Conservation (phyloP, 2,329 filamentous ascomycete species). For the Pestalotiopsis sp. region DNA sequence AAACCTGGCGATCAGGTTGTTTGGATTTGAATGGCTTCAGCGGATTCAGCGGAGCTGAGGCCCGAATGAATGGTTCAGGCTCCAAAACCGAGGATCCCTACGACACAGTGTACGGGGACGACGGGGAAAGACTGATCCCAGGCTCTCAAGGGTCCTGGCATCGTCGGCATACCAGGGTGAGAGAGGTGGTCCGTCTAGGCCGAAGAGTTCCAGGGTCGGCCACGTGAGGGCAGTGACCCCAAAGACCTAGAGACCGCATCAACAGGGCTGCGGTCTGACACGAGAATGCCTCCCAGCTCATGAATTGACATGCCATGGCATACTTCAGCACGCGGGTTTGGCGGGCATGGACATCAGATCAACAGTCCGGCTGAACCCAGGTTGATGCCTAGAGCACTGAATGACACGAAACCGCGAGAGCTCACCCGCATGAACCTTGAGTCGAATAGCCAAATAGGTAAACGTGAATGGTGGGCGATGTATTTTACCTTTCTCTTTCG, state of each 20-base stretch:
- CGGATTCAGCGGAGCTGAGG: background rate
- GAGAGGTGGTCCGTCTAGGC: background rate
- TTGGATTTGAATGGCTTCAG: background rate
- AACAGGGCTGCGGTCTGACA: background rate
- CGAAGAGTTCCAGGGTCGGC: background rate
- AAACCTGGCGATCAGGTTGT: background rate
- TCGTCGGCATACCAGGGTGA: background rate
- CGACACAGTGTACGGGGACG: background rate
- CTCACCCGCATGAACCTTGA: conserved; percentile 2
- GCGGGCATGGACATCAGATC: background rate
- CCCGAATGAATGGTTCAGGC: background rate
- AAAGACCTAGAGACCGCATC: background rate
- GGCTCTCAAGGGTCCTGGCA: conserved; percentile 7
- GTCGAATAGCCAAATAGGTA: background rate
- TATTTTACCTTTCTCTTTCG: background rate
- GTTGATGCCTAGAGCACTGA: conserved; percentile 2
- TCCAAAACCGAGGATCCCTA: background rate
- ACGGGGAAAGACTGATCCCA: background rate
- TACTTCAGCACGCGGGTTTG: background rate
- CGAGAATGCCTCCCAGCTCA: background rate
- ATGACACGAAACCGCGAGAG: background rate
- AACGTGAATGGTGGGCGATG: background rate
- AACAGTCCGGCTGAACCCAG: conserved; percentile 1
- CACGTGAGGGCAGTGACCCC: conserved; percentile 2
- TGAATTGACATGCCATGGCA: background rate